phyloP scores from a whole-genome alignment of 306 rosid genomes.

The Cucurbita moschata region DNA sequence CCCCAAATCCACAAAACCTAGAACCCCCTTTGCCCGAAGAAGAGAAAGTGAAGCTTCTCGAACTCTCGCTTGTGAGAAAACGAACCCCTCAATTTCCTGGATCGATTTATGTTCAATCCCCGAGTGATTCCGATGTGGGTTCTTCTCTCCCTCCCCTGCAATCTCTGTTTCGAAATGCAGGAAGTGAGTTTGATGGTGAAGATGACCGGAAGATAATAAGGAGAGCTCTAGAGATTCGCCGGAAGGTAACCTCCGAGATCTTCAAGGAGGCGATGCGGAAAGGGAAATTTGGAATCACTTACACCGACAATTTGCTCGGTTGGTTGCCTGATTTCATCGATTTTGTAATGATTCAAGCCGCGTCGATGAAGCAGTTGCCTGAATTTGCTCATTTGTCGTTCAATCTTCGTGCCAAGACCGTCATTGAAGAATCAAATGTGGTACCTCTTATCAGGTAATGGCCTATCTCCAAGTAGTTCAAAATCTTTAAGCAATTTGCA shows the following conservation, averaged over 20 bases:
- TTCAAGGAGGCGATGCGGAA: slow-evolving; percentile 54
- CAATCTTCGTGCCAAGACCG: slow-evolving; percentile 65
- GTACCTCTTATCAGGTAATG: slow-evolving; percentile 67
- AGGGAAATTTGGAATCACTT: slow-evolving; percentile 83
- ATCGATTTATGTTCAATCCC: slow-evolving; percentile 69
- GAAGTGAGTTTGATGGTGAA: slow-evolving; percentile 4
- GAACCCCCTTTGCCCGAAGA: slow-evolving; percentile 1
- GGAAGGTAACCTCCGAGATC: slow-evolving; percentile 70
- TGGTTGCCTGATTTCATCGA: slow-evolving; percentile 48
- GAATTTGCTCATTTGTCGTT: slow-evolving; percentile 44
- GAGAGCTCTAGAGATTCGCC: slow-evolving; percentile 76
- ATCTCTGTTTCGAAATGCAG: slow-evolving; percentile 20
- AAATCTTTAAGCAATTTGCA: not conserved
- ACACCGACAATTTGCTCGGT: slow-evolving; percentile 33
- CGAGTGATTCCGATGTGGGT: slow-evolving; percentile 55
- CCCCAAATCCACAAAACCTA: not conserved
- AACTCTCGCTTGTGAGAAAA: slow-evolving; percentile 61
- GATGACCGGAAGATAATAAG: slow-evolving; percentile 33
- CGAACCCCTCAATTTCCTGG: slow-evolving; percentile 93
- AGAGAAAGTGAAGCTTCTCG: slow-evolving; percentile 42
- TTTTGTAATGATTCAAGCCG: slow-evolving; percentile 74
- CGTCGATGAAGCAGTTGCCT: slow-evolving; percentile 52
- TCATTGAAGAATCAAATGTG: slow-evolving; percentile 57
- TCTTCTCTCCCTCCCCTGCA: slow-evolving; percentile 46
- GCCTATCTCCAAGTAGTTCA: not conserved